Base-by-base conservation (phyloP, 129 eudicot species). In the Dittrichia graveolens region DNA sequence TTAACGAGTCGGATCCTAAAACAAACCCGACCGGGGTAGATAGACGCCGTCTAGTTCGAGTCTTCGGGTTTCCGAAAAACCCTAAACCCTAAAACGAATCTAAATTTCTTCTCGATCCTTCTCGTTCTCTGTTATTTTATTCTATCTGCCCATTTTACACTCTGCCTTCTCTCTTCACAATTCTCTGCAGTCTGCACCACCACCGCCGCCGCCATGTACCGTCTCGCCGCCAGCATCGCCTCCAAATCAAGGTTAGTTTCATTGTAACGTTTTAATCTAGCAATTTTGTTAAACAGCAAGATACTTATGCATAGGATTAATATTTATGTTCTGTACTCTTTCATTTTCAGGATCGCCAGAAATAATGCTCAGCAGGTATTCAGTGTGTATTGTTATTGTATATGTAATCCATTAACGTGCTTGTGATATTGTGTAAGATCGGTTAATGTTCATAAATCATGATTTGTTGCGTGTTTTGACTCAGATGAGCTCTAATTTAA, bases 401-500 rank as follows among this genome's bases (percentile, higher is more conserved):
- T 67, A 4, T 50, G 73, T 14, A 53, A 49, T 72, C 37, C 19
- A n/a, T 24, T 19, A 15, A 0, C 34, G 57, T n/a, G 31, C 6
- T 11, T 47, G 44, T 52, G 67, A 35, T 1, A 4, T 46, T 48
- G 35, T 12, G 38, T 71, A 12, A 47, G 72, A 60, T 64, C 46
- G 19, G 75, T 40, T 58, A 39, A 3, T 15, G 63, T 34, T 35
- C 60, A 7, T 40, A 7, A 7, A 4, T 7, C 3, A 24, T 2
- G 0, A 0, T 24, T 24, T 11, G 5, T 10, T 67, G 52, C 16
- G 47, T 66, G 63, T 38, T 78, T 47, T 53, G 61, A 18, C 65
- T 83, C 69, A 93, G 98, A 47, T 87, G 65, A 85, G 84, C 61
- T 71, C 84, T 79, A 89, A 86, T 56, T 68, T 89, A 73, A 70